Conservation (phyloP, 2,329 filamentous ascomycete genomes). For the Davidsoniella virescens region DNA sequence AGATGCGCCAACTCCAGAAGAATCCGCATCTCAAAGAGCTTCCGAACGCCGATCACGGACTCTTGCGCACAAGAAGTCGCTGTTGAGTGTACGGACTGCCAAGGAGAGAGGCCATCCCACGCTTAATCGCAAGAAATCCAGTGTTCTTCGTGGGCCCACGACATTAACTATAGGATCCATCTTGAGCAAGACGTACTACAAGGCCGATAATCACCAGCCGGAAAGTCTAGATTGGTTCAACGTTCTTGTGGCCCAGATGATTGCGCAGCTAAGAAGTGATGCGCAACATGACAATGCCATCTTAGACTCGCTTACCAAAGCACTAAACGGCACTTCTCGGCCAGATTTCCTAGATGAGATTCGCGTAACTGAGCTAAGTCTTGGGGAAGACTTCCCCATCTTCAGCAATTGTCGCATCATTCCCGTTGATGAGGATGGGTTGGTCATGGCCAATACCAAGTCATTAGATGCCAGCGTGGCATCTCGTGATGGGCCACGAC, state of each 20-base stretch:
- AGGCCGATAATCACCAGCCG: slow-evolving; percentile 85
- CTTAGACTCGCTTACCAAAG: slow-evolving; percentile 64
- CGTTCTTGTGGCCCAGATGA: slow-evolving; percentile 87
- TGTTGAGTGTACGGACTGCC: slow-evolving; percentile 43
- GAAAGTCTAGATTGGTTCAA: slow-evolving; percentile 99
- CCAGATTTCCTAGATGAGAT: slow-evolving; percentile 92
- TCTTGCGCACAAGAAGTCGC: slow-evolving; percentile 58
- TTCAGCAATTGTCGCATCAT: slow-evolving; percentile 97
- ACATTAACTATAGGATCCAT: slow-evolving; percentile 84
- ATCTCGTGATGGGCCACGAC: slow-evolving; percentile 48
- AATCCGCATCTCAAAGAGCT: slow-evolving; percentile 58
- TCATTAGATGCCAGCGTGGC: slow-evolving; percentile 36
- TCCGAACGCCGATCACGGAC: slow-evolving; percentile 58
- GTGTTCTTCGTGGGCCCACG: slow-evolving; percentile 55
- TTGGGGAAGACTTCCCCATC: slow-evolving; percentile 95
- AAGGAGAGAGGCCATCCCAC: slow-evolving; percentile 17
- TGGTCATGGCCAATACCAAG: slow-evolving; percentile 34
- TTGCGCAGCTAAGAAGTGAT: slow-evolving; percentile 85
- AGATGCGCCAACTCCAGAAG: slow-evolving; percentile 71
- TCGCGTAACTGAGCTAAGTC: slow-evolving; percentile 76
- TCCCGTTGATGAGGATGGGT: slow-evolving; percentile 66
- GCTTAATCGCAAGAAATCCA: slow-evolving; percentile 50
- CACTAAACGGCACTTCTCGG: slow-evolving; percentile 72
- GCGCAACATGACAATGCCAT: slow-evolving; percentile 86
- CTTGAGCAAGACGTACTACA: slow-evolving; percentile 93